Evolutionary conservation across 805 yeast species (phyloP).

Genomic region (Ogataea philodendri): DNA sequence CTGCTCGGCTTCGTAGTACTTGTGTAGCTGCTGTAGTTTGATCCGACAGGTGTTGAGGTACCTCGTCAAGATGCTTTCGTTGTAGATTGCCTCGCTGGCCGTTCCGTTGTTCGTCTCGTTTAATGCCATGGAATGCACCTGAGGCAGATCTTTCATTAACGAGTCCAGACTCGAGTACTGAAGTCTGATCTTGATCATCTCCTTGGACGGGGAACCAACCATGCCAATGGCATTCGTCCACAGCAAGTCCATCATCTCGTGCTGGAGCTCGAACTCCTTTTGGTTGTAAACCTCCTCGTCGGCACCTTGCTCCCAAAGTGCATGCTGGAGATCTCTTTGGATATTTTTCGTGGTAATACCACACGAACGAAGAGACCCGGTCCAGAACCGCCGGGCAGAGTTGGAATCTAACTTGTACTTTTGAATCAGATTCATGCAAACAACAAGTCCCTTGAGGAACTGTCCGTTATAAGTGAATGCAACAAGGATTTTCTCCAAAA

Average conservation of each 20-base stretch:
- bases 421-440: slow-evolving; percentile 25
- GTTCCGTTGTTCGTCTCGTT: slow-evolving; percentile 15
- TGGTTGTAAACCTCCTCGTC: slow-evolving; percentile 4
- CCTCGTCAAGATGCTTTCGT: slow-evolving; percentile 21
- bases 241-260: slow-evolving; percentile 25
- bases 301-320: slow-evolving; percentile 19
- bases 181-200: slow-evolving; percentile 22
- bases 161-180: slow-evolving; percentile 26
- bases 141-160: slow-evolving; percentile 25
- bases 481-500: slow-evolving; percentile 29
- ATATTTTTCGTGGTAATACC: slow-evolving; percentile 26
- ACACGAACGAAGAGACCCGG: slow-evolving; percentile 24
- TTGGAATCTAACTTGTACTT: slow-evolving; percentile 23
- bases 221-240: slow-evolving; percentile 23
- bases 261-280: slow-evolving; percentile 18
- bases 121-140: slow-evolving; percentile 12
- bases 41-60: slow-evolving; percentile 26
- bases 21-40: slow-evolving; percentile 20
- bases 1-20: slow-evolving; percentile 30
- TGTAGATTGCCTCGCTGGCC: slow-evolving; percentile 19
- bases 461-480: slow-evolving; percentile 32
- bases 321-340: slow-evolving; percentile 21
- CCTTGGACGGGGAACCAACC: slow-evolving; percentile 21
- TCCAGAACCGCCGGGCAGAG: slow-evolving; percentile 29
- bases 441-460: slow-evolving; percentile 28